Conservation (phyloP, 2,329 filamentous ascomycete genomes). For the Phoma sp. region DNA sequence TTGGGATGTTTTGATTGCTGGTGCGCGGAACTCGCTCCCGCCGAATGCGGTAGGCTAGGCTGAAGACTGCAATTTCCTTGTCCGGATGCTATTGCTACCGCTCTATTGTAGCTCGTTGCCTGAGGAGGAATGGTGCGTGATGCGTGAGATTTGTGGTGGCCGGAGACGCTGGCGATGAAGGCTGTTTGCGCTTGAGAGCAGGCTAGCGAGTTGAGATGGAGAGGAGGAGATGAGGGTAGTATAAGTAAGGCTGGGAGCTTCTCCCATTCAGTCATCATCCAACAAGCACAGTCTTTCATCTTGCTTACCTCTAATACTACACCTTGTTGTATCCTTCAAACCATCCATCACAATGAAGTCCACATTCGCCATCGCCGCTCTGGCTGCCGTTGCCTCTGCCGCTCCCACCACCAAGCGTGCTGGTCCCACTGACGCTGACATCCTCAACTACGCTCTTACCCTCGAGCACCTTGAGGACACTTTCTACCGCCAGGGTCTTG, state of each 20-base stretch:
- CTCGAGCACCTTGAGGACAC: constrained; percentile 60
- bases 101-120: constrained; percentile 6
- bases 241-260: constrained; percentile 7
- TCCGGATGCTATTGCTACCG: constrained; percentile 7
- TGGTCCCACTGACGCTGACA: constrained; percentile 31
- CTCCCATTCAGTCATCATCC: neutral
- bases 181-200: no score
- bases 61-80: neutral
- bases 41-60: neutral
- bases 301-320: neutral
- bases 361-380: constrained; percentile 9
- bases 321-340: neutral
- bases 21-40: neutral
- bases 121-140: constrained; percentile 6
- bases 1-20: neutral
- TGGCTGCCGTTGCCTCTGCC: constrained; percentile 14
- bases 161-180: neutral
- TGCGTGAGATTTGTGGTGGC: constrained; percentile 1
- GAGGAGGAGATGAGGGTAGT: constrained; percentile 4
- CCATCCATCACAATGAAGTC: constrained; percentile 12
- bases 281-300: constrained; percentile 8
- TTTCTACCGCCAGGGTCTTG: constrained; percentile 67
- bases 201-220: no score
- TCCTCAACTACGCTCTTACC: constrained; percentile 54
- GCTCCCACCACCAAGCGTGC: constrained; percentile 28